These are phyloP conservation scores for Raffaelea arxii DNA, from an alignment of 2,329 filamentous ascomycete genomes.

Conservation along the genomic window DNA sequence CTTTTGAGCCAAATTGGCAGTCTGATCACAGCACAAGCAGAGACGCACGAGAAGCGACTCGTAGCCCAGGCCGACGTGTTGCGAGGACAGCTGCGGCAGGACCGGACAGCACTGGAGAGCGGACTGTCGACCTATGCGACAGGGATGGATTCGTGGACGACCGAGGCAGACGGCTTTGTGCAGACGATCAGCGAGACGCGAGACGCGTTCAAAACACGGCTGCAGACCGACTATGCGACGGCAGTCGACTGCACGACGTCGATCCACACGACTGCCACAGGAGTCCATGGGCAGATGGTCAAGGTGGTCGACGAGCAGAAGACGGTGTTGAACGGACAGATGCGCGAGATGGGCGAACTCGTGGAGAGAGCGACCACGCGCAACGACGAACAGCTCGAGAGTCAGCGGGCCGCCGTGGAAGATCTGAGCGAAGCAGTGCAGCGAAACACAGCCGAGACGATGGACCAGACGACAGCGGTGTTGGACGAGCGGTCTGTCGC, in stretches of 20 bases:
- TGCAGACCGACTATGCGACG: conserved; percentile 75
- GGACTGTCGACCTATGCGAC: conserved; percentile 56
- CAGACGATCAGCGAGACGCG: conserved; percentile 63
- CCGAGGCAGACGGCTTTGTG: conserved; percentile 58
- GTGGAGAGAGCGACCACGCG: conserved; percentile 72
- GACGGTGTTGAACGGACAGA: conserved; percentile 75
- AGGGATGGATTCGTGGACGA: conserved; percentile 66
- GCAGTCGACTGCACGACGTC: conserved; percentile 74
- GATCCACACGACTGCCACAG: conserved; percentile 74
- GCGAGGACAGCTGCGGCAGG: conserved; percentile 53
- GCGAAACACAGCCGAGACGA: conserved; percentile 60
- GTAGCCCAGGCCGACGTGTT: conserved; percentile 52
- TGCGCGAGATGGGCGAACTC: conserved; percentile 84
- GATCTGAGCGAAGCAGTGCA: conserved; percentile 59
- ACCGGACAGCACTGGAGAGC: conserved; percentile 55
- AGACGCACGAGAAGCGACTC: conserved; percentile 64
- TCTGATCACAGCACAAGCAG: conserved; percentile 66
- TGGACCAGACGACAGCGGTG: conserved; percentile 60
- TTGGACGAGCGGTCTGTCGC: no score
- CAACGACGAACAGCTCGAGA: conserved; percentile 67
- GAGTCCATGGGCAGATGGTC: conserved; percentile 83
- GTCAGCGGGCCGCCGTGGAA: conserved; percentile 57
- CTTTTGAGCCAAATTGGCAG: conserved; percentile 67
- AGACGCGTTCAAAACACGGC: conserved; percentile 67
- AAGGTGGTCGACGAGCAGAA: conserved; percentile 86